phyloP scores from a whole-genome alignment of 148 eudicot species.

The Vaccinium myrtillus region DNA sequence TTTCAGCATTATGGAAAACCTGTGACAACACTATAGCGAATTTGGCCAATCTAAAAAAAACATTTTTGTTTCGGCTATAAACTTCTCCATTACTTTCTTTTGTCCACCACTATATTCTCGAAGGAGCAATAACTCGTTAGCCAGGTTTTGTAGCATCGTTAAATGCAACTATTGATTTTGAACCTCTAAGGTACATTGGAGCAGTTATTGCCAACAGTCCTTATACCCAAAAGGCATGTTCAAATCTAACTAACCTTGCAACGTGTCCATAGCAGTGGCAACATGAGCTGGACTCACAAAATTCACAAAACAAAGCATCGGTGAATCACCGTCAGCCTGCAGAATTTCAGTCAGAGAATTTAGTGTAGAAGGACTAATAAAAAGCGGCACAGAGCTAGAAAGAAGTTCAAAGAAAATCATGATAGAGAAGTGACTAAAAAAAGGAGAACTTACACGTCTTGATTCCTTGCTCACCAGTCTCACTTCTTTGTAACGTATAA shows the following conservation, averaged over 20 bases:
- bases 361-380: not conserved
- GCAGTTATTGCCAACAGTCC: not conserved
- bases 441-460: slow-evolving; percentile 59
- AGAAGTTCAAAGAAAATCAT: not conserved
- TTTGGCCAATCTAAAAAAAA: not conserved
- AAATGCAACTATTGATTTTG: not conserved
- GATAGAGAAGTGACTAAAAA: not conserved
- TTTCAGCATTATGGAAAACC: not conserved
- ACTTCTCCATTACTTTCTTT: not conserved
- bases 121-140: not conserved
- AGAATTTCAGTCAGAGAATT: slow-evolving; percentile 14
- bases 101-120: not conserved
- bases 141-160: not conserved
- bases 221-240: no score
- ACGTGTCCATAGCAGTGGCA: slow-evolving; percentile 53
- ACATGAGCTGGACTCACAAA: slow-evolving; percentile 63
- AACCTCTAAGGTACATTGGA: not conserved
- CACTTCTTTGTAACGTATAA: slow-evolving; percentile 85
- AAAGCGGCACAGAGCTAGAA: not conserved
- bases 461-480: slow-evolving; percentile 83
- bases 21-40: no score
- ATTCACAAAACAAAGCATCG: slow-evolving; percentile 84
- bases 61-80: not conserved
- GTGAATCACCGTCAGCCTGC: slow-evolving; percentile 69
- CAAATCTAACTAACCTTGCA: slow-evolving; percentile 42